Evolutionary conservation across 495 filamentous ascomycete species (phyloP).

Genomic region (Penicillium verhagenii): DNA sequence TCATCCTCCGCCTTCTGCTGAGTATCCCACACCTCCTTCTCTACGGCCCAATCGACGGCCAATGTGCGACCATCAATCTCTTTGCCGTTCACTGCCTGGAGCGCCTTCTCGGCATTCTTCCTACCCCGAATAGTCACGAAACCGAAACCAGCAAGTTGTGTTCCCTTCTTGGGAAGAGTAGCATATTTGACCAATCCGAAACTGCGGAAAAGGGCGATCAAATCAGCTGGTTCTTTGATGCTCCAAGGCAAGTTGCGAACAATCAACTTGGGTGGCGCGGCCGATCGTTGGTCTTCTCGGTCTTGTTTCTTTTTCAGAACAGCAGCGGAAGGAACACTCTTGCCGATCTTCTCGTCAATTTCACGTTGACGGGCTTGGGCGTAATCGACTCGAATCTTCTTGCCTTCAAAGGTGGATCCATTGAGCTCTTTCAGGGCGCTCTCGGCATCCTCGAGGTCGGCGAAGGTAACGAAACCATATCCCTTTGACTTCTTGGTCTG

Average conservation of each 20-base stretch:
- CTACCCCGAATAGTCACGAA: constrained; percentile 86
- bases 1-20: constrained; percentile 33
- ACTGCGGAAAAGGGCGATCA: constrained; percentile 72
- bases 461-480: constrained; percentile 95
- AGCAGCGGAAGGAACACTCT: constrained; percentile 46
- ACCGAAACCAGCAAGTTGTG: constrained; percentile 81
- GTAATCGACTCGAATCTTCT: constrained; percentile 80
- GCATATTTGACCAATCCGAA: constrained; percentile 87
- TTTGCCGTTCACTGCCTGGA: constrained; percentile 83
- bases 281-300: constrained; percentile 55
- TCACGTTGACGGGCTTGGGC: constrained; percentile 82
- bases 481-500: constrained; percentile 81
- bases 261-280: constrained; percentile 78
- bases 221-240: constrained; percentile 78
- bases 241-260: constrained; percentile 96
- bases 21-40: constrained; percentile 81
- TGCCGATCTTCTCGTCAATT: constrained; percentile 48
- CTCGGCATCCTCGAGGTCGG: constrained; percentile 86
- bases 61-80: constrained; percentile 80
- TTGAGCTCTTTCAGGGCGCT: constrained; percentile 76
- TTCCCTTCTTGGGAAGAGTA: constrained; percentile 74
- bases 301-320: constrained; percentile 54
- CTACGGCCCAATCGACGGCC: constrained; percentile 95
- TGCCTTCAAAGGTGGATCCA: constrained; percentile 68
- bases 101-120: constrained; percentile 89